These are phyloP conservation scores for Leucosporidium scottii DNA, from an alignment of 768 basidiomycete species.

Conservation along the genomic window DNA sequence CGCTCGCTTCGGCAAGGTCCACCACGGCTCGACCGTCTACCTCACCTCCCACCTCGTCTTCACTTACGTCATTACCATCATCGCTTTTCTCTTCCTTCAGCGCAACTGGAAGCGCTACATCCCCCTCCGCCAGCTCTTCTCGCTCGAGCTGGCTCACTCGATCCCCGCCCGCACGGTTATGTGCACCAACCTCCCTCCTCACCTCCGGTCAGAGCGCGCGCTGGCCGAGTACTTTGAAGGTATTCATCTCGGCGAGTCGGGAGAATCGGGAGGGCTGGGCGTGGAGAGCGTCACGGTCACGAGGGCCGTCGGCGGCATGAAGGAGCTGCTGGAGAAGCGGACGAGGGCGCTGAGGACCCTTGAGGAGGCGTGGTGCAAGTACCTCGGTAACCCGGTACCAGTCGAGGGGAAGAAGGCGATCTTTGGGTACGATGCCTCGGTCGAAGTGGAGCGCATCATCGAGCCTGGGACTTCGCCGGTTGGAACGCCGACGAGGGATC, in stretches of 20 bases:
- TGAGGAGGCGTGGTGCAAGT: slow-evolving; percentile 79
- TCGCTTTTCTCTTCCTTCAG: slow-evolving; percentile 78
- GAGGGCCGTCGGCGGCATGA: slow-evolving; percentile 68
- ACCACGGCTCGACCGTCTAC: slow-evolving; percentile 52
- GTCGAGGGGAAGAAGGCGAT: slow-evolving; percentile 46
- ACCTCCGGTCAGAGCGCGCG: slow-evolving; percentile 73
- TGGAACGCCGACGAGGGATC: neutral
- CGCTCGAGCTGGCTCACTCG: slow-evolving; percentile 87
- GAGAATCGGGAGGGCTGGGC: slow-evolving; percentile 37
- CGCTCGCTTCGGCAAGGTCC: slow-evolving; percentile 52
- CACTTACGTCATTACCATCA: slow-evolving; percentile 85
- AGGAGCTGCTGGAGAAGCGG: slow-evolving; percentile 64
- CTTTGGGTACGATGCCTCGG: slow-evolving; percentile 63
- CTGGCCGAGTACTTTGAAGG: slow-evolving; percentile 91
- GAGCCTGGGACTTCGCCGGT: slow-evolving; percentile 45
- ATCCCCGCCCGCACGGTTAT: slow-evolving; percentile 89
- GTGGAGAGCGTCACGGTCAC: slow-evolving; percentile 91
- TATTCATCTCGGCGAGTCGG: slow-evolving; percentile 52
- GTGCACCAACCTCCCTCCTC: slow-evolving; percentile 72
- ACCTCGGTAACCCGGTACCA: slow-evolving; percentile 83
- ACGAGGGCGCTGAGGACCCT: slow-evolving; percentile 72
- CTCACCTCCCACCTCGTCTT: slow-evolving; percentile 70
- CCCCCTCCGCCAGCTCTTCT: slow-evolving; percentile 84
- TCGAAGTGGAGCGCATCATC: slow-evolving; percentile 43
- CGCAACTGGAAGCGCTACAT: slow-evolving; percentile 84